Evolutionary conservation across 2,329 filamentous ascomycete species (phyloP), one percentile per base, ranked within the genome.

Genomic region (Scedosporium aurantiacum): DNA sequence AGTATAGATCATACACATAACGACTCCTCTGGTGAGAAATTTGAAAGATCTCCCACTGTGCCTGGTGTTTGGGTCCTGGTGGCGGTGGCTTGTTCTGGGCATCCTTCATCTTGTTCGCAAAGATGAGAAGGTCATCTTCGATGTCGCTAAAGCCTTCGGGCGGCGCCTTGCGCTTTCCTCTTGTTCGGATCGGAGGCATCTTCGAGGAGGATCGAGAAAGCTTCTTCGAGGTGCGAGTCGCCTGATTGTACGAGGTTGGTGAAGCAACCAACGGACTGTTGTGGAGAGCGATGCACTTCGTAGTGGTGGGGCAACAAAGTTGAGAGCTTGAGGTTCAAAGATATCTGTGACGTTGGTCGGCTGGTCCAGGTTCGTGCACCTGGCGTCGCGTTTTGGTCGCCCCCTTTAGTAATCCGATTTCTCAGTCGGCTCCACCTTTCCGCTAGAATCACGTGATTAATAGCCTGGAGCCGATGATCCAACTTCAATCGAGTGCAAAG

Each of bases 1-100:
- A 99, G 78, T 97, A 97, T 57, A 99, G 81, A 71, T 97, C 94
- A 78, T 97, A 99, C 65, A 99, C 88, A 76, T 99, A 99, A 70
- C 91, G 86, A 64, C 78, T 87, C 78, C 93, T 86, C 76, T 97
- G 91, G 75, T 99, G 94, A 25, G 88, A 88, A 71, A 99, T 97
- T 73, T 97, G 92, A 71, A 99, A 97, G 66, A 99, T 91, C 64
- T 94, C 93, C 94, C 94, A 99, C 65, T 92, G 84, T 67, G 90
- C 90, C 76, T 97, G 91, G 71, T 97, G 89, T 72, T 92, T 92
- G 1, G 83, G 83, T 0, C 84, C 89, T 81, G 82, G 91, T 82
- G 77, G 90, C 72, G 77, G 90, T 76, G 91, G 87, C 57, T 91
- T 88, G 75, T 95, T 96, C 72, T 97, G 91, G 60, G 94, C 94